A percentile compares a stretch with the other conserved stretches of the same genome.
These are phyloP conservation scores for Coprinellus aureogranulatus DNA, from an alignment of 768 basidiomycete genomes.

Conservation along the genomic window DNA sequence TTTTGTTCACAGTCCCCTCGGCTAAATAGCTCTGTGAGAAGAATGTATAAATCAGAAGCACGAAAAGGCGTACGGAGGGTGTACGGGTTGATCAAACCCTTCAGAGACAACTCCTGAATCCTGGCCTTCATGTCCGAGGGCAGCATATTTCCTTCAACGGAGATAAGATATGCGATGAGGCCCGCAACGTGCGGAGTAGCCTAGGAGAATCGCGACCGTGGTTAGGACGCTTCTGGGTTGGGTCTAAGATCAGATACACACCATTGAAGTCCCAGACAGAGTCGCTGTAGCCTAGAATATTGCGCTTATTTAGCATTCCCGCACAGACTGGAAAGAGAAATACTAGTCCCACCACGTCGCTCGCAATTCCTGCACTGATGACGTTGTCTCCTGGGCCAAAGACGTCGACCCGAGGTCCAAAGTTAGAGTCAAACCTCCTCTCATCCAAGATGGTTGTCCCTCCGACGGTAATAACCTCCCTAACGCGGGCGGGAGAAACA, in stretches of 20 bases:
- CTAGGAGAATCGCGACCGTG: not conserved
- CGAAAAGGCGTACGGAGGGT: not conserved
- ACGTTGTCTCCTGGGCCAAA: constrained; percentile 29
- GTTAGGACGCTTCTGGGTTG: not conserved
- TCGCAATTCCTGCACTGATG: constrained; percentile 10
- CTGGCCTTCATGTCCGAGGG: constrained; percentile 22
- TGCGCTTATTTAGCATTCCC: not conserved
- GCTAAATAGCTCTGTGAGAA: too few relatives aligned
- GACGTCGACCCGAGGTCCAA: constrained; percentile 30
- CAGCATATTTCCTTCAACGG: constrained; percentile 22
- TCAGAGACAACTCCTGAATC: not conserved
- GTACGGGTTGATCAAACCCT: not conserved
- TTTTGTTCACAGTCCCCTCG: too few relatives aligned
- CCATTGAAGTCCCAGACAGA: constrained; percentile 29
- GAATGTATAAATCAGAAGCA: too few relatives aligned
- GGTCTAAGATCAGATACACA: not conserved
- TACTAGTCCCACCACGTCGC: constrained; percentile 16
- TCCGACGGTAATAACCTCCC: constrained; percentile 30
- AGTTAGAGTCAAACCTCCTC: constrained; percentile 32
- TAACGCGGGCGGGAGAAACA: constrained; percentile 26
- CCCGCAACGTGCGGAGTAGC: constrained; percentile 37
- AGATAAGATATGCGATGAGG: constrained; percentile 32
- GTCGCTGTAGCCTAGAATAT: constrained; percentile 18
- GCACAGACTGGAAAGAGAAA: not conserved
- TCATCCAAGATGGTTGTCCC: constrained; percentile 26